These are phyloP conservation scores for Mycena leptocephala DNA, from an alignment of 768 basidiomycete species.

Conservation along the genomic window DNA sequence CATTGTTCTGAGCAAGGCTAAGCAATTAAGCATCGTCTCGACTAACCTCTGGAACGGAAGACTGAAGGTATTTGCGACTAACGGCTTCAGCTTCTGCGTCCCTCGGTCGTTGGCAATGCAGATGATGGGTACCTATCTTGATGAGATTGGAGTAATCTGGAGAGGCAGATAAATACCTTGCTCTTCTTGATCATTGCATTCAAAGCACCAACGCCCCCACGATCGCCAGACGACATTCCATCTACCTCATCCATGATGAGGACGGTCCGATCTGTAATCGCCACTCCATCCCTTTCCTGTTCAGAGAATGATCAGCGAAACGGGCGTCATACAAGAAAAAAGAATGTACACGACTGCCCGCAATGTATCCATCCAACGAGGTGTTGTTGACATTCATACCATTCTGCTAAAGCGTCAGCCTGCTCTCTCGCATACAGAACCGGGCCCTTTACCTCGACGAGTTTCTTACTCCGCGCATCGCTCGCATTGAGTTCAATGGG, in stretches of 20 bases:
- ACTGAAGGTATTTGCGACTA: conserved; percentile 79
- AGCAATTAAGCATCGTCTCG: neutral
- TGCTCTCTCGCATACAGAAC: neutral
- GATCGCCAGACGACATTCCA: conserved; percentile 98
- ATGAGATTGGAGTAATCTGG: neutral
- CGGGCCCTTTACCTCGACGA: conserved; percentile 82
- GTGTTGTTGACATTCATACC: conserved; percentile 93
- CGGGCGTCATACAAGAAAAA: neutral
- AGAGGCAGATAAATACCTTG: conserved; percentile 66
- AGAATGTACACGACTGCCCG: conserved; percentile 64
- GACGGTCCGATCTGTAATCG: conserved; percentile 85
- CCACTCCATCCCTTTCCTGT: conserved; percentile 79
- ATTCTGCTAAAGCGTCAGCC: conserved; percentile 62
- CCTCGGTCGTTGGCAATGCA: conserved; percentile 95
- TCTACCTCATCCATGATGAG: conserved; percentile 99
- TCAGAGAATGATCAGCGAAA: conserved; percentile 9
- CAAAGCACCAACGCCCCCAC: conserved; percentile 96
- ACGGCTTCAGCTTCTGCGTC: conserved; percentile 93
- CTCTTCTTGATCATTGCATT: conserved; percentile 95
- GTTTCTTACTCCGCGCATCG: conserved; percentile 95
- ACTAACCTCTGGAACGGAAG: conserved; percentile 86
- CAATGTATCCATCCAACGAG: conserved; percentile 91
- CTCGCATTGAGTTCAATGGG: conserved; percentile 98
- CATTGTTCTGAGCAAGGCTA: neutral
- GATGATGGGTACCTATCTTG: conserved; percentile 90